Evolutionary conservation across 495 filamentous ascomycete species (phyloP).

Genomic region (Penicillium pulvis): DNA sequence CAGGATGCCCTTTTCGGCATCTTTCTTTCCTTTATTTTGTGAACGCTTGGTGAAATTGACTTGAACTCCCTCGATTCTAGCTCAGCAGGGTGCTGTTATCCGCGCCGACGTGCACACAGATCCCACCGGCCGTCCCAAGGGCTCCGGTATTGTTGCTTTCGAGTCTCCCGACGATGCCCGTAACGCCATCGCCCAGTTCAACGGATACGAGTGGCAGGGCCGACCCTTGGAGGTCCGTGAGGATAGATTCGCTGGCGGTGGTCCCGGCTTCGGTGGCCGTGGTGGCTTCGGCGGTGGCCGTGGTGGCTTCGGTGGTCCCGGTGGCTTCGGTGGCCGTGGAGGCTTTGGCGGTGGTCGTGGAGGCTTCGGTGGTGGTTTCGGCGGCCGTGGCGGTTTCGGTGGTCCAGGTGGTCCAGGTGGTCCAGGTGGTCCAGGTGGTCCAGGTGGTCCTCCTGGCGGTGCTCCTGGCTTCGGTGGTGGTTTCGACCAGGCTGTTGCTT

Average conservation of each 20-base stretch:
- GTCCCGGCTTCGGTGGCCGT: conserved; percentile 39
- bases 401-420: conserved; percentile 21
- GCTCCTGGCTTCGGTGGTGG: conserved; percentile 36
- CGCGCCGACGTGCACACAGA: conserved; percentile 95
- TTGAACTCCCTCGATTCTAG: conserved; percentile 49
- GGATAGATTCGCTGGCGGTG: conserved; percentile 81
- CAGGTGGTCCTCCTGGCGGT: conserved; percentile 30
- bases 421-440: conserved; percentile 21
- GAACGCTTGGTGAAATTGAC: conserved; percentile 34
- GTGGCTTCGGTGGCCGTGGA: conserved; percentile 35
- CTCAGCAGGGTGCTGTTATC: conserved; percentile 77
- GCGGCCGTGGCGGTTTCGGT: conserved; percentile 33
- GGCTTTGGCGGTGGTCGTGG: conserved; percentile 36
- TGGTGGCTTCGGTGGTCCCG: conserved; percentile 18
- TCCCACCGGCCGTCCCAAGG: conserved; percentile 89
- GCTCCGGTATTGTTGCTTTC: conserved; percentile 95
- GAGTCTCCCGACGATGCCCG: conserved; percentile 92
- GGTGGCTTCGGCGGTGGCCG: conserved; percentile 48
- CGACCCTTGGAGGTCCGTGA: conserved; percentile 92
- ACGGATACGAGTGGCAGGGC: conserved; percentile 98
- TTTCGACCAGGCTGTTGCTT: conserved; percentile 35
- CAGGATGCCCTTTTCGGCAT: background rate
- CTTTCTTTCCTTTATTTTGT: conserved; percentile 9
- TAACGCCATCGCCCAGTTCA: conserved; percentile 94
- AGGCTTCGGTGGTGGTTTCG: conserved; percentile 35